These are phyloP conservation scores for Seiridium cupressi DNA, from an alignment of 2,329 filamentous ascomycete species.

Conservation along the genomic window DNA sequence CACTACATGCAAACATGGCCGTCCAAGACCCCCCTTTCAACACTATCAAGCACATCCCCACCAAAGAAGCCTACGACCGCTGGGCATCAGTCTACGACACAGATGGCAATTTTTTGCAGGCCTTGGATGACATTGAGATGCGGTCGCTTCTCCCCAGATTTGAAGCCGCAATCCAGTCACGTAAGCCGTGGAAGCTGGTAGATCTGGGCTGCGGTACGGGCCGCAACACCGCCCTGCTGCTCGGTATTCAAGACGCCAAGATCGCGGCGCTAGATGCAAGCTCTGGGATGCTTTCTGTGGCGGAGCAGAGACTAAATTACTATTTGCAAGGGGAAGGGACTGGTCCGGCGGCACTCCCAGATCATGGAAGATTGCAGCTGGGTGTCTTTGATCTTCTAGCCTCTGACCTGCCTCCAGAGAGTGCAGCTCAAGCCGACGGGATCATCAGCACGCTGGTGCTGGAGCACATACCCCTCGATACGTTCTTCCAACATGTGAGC, in stretches of 20 bases:
- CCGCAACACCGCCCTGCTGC: constrained; percentile 56
- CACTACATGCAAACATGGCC: not conserved
- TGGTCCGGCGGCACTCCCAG: not conserved
- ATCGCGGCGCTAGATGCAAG: constrained; percentile 57
- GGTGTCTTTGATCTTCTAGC: constrained; percentile 37
- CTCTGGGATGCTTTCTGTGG: constrained; percentile 54
- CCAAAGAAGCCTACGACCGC: constrained; percentile 29
- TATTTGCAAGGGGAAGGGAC: not conserved
- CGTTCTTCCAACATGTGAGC: constrained; percentile 47
- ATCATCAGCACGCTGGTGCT: constrained; percentile 62
- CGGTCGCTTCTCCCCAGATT: constrained; percentile 46
- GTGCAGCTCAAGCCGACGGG: constrained; percentile 32
- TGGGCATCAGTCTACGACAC: constrained; percentile 55
- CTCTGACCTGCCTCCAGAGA: constrained; percentile 19
- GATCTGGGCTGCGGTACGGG: constrained; percentile 67
- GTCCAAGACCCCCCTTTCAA: constrained; percentile 10
- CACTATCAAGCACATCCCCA: constrained; percentile 28
- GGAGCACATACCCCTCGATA: constrained; percentile 56
- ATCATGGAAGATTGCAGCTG: constrained; percentile 16
- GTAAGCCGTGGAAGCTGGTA: constrained; percentile 39
- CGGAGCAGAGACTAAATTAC: constrained; percentile 33
- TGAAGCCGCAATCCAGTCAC: constrained; percentile 29
- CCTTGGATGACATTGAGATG: constrained; percentile 59
- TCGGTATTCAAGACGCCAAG: constrained; percentile 30
- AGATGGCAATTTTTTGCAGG: constrained; percentile 66